Base-by-base conservation (phyloP, 306 rosid genomes). In the Prunus kanzakura region DNA sequence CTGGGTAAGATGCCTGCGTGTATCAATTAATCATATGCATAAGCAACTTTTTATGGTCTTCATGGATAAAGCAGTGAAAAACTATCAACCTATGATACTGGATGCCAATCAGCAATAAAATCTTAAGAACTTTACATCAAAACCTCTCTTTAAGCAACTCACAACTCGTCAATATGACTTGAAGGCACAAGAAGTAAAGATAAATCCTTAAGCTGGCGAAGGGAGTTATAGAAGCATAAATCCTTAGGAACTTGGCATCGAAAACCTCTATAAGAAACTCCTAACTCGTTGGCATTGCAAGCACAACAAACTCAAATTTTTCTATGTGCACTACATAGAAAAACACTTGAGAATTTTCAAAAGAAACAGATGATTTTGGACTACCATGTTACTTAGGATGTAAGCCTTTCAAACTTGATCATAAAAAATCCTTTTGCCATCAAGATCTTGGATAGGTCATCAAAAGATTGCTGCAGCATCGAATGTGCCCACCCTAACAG, bases 1-100 rank as follows among this genome's bases (percentile, higher is more conserved):
- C 75, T 95, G 91, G 77, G 95, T 89, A 15, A 92, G 92, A 87
- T 95, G 97, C 97, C 98, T 95, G 82, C 45, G 61, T 45, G 35
- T 22, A 78, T 76, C 74, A 68, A 77, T 78, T 64, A 60, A 79
- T 45, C 49, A 66, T 6, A 35, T 10, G 18, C 11, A 73, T 15
- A 43, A 45, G 49, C 43, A 30, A 46, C 2, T 16, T 71, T 32
- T n/a, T 32, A 6, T 1, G 65, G 8, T 65, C 45, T 35, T 55
- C 47, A 6, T 22, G 20, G 12, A 65, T 10, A 65, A 35, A 30
- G 46, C 3, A 32, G 46, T 0, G 3, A 32, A 64, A 8, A 64
- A 6, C 43, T 14, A 2, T 27, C 6, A 18, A 13, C 41, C 7
- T 62, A 62, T 14, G 8, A 11, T 22, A 4, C 0, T 16, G n/a